These are phyloP conservation scores for Cornus suecica DNA, from an alignment of 148 eudicot genomes.

Conservation along the genomic window DNA sequence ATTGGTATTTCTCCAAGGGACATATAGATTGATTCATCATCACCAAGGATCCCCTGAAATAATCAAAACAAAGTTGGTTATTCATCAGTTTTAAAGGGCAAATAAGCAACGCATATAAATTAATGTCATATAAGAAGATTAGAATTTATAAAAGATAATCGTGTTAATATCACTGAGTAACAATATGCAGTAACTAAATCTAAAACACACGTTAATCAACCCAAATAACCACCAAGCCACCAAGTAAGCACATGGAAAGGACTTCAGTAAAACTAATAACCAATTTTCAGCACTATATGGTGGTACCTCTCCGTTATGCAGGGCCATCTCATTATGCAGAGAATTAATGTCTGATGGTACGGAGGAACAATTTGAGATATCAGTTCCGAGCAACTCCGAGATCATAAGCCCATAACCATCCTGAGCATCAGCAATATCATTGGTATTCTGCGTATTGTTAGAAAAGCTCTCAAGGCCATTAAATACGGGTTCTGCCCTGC, in stretches of 20 bases:
- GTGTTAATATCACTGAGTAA: background rate
- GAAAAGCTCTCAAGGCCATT: constrained; percentile 51
- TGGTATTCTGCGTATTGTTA: constrained; percentile 45
- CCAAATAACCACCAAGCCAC: constrained; percentile 5
- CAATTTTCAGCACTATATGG: background rate
- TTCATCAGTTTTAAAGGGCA: constrained; percentile 6
- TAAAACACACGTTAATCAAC: background rate
- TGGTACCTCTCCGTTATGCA: constrained; percentile 80
- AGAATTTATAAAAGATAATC: background rate
- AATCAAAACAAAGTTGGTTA: constrained; percentile 10
- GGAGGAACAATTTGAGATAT: constrained; percentile 64
- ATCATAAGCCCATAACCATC: constrained; percentile 97
- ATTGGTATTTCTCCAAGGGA: constrained; percentile 90
- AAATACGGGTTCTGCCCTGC: constrained; percentile 59
- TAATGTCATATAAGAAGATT: background rate
- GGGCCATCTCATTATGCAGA: constrained; percentile 65
- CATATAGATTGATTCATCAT: constrained; percentile 90
- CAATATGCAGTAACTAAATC: background rate
- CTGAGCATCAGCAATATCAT: constrained; percentile 60
- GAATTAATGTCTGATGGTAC: constrained; percentile 62
- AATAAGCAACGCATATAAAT: constrained; percentile 8
- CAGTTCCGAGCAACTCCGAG: constrained; percentile 83
- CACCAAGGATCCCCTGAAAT: constrained; percentile 80
- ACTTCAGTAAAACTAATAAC: constrained; percentile 8
- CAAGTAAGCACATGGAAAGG: background rate